Base-by-base conservation (phyloP, 495 filamentous ascomycete genomes). In the Hypoxylon rickii region DNA sequence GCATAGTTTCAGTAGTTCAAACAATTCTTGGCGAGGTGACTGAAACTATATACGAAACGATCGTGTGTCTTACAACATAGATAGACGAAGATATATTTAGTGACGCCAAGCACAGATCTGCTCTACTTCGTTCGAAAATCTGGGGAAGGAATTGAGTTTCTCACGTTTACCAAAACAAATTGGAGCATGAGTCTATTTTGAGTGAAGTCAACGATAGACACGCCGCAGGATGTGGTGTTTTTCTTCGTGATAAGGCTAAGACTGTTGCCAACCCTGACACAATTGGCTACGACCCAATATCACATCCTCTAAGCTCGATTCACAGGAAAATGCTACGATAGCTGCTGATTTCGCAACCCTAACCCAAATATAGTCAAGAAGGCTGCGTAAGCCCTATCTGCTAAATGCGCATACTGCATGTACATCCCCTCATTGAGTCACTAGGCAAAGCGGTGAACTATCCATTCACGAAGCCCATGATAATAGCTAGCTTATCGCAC, bases 1-100 rank as follows among this genome's bases (percentile, higher is more conserved):
- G 73, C 54, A 66, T 69, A 42, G 44, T 58, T 40, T 45, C 54
- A 42, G 39, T 39, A 18, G 44, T 65, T 67, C 60, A 67, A 61
- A 64, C 68, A 13, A 29, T 12, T 47, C 55, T 63, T 56, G 48
- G 51, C 51, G 18, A 29, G 26, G 15, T 22, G 55, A 54, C 34
- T 64, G 63, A 66, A 61, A 61, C 58, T 61, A 55, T 47, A 57
- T 46, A 51, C 39, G 58, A 63, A 60, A 68, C 62, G 42, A 7
- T 58, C 40, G 44, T 31, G 19, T 44, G 58, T 61, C 54, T 53
- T 56, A 52, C 37, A 56, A 41, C 48, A 46, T 16, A 20, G 8
- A 11, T 12, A 45, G 47, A 36, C 3, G 7, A 47, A 52, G 15
- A 36, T 41, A 31, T 12, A 3, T 19, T 39, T 32, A 39, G 33